Evolutionary conservation across 139 green algal genomes (phyloP).

Genomic region (Micromonas pusilla): DNA sequence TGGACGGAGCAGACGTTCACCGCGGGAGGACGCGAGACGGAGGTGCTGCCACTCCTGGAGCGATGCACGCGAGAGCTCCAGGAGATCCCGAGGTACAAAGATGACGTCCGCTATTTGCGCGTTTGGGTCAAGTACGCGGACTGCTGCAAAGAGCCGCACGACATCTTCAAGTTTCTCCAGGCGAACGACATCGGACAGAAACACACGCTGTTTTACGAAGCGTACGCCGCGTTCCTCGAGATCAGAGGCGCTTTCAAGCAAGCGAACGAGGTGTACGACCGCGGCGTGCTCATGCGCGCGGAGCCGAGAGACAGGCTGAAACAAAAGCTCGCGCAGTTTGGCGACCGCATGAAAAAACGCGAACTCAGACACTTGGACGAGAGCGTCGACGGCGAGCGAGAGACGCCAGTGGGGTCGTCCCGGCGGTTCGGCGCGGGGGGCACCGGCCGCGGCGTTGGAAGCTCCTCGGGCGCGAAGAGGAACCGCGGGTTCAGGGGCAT

Average conservation of each 20-base stretch:
- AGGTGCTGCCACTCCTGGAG: conserved; percentile 78
- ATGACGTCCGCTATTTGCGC: conserved; percentile 78
- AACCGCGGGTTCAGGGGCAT: neutral
- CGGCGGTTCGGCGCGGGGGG: neutral
- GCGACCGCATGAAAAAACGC: conserved; percentile 73
- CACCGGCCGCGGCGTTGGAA: neutral
- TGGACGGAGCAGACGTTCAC: conserved; percentile 71
- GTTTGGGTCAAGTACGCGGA: conserved; percentile 94
- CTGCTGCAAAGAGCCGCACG: conserved; percentile 67
- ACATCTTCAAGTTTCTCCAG: conserved; percentile 80
- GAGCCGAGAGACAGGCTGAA: conserved; percentile 64
- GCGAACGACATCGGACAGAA: conserved; percentile 66
- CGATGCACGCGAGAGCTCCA: conserved; percentile 54
- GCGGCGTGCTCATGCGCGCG: conserved; percentile 60
- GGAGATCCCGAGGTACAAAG: conserved; percentile 48
- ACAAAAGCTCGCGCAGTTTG: conserved; percentile 64
- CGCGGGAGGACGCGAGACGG: conserved; percentile 55
- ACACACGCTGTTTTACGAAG: conserved; percentile 79
- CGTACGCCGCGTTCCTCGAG: conserved; percentile 75
- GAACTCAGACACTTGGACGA: conserved; percentile 58
- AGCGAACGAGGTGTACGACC: conserved; percentile 64
- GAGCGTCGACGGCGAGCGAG: conserved; percentile 26
- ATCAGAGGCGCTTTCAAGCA: conserved; percentile 54
- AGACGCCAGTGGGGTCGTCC: neutral
- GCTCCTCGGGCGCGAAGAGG: neutral